phyloP scores from a whole-genome alignment of 106 monocot species.

The Dioscorea alata region DNA sequence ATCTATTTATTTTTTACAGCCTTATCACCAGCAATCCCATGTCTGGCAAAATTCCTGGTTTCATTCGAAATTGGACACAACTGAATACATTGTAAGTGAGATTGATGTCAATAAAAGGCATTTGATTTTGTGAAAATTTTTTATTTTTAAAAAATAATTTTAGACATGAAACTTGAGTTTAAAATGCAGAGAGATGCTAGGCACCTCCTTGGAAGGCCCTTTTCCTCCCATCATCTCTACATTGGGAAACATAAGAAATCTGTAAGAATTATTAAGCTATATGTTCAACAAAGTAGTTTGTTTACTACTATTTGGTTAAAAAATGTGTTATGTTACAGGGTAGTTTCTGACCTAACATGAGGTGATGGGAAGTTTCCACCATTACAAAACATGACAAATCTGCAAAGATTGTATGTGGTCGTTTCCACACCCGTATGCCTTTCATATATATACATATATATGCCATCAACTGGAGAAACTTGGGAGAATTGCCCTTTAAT shows the following conservation, averaged over 20 bases:
- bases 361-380: constrained; percentile 44
- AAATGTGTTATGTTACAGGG: constrained; percentile 18
- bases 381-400: constrained; percentile 26
- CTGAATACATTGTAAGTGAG: constrained; percentile 34
- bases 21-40: constrained; percentile 44
- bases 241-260: constrained; percentile 17
- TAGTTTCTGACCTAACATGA: constrained; percentile 30
- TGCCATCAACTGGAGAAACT: background rate
- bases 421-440: background rate
- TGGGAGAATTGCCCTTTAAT: background rate
- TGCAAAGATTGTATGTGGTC: constrained; percentile 24
- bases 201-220: constrained; percentile 48
- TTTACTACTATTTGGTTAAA: too few relatives aligned
- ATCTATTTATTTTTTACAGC: constrained; percentile 24
- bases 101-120: background rate
- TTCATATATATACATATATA: background rate
- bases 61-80: constrained; percentile 52
- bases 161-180: too few relatives aligned
- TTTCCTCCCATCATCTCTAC: constrained; percentile 35
- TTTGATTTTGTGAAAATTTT: background rate
- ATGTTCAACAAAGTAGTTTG: too few relatives aligned
- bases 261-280: constrained; percentile 21
- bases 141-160: background rate
- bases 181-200: constrained; percentile 39
- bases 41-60: constrained; percentile 45